Evolutionary conservation across 2,329 filamentous ascomycete species (phyloP).

Genomic region (Colletotrichum tropicale): DNA sequence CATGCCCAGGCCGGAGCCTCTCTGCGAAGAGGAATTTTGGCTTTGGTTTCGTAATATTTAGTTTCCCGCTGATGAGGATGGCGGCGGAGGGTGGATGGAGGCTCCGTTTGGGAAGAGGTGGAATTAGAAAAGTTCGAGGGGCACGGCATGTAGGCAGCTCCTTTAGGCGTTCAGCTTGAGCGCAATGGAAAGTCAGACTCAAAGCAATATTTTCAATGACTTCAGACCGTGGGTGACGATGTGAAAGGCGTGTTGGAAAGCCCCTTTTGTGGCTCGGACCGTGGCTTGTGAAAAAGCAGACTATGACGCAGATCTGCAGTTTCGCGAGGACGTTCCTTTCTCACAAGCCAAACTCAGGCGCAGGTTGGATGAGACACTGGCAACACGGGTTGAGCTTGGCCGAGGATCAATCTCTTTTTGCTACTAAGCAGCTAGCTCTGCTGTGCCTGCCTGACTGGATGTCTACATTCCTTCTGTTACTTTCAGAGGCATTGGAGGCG

Average conservation of each 20-base stretch:
- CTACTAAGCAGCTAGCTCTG: background rate
- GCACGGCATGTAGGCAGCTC: constrained; percentile 7
- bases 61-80: constrained; percentile 5
- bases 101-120: background rate
- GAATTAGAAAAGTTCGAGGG: constrained; percentile 3
- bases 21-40: constrained; percentile 10
- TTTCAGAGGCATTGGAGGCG: too few species aligned
- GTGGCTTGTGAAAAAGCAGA: background rate
- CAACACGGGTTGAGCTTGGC: background rate
- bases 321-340: background rate
- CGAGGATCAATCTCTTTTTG: background rate
- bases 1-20: constrained; percentile 4
- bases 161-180: constrained; percentile 9
- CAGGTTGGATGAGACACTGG: background rate
- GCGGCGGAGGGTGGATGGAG: background rate
- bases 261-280: background rate
- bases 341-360: background rate
- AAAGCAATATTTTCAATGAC: background rate
- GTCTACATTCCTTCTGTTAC: background rate
- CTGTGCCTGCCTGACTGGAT: background rate
- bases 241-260: background rate
- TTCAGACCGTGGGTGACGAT: background rate
- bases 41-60: constrained; percentile 18
- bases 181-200: constrained; percentile 8
- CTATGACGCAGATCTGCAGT: background rate